Evolutionary conservation across 352 stramenopile genomes (phyloP).

Genomic region (Globisporangium barbulae): DNA sequence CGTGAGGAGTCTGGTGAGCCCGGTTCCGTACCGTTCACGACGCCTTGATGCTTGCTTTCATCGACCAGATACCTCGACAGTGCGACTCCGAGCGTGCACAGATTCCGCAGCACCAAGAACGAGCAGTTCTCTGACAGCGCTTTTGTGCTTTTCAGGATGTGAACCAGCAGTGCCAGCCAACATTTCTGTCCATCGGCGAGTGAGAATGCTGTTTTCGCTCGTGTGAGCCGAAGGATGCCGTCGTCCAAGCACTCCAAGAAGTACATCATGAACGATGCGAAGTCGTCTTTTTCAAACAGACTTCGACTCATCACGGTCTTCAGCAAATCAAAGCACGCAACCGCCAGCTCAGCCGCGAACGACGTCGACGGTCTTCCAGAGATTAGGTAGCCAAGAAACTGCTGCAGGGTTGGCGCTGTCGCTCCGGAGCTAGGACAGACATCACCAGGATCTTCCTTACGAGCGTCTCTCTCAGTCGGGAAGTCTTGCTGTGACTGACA

Average conservation of each 20-base stretch:
- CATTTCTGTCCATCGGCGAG: conserved; percentile 39
- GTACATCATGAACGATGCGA: conserved; percentile 58
- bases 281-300: conserved; percentile 56
- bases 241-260: conserved; percentile 55
- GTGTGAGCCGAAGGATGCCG: conserved; percentile 9
- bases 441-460: not conserved
- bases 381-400: conserved; percentile 20
- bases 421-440: not conserved
- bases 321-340: conserved; percentile 44
- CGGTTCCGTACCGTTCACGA: not conserved
- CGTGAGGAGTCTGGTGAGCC: not conserved
- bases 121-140: conserved; percentile 41
- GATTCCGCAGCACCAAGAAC: conserved; percentile 50
- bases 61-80: conserved; percentile 54
- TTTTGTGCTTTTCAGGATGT: conserved; percentile 44
- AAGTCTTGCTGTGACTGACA: not conserved
- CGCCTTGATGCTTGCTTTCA: conserved; percentile 42
- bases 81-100: conserved; percentile 47
- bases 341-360: conserved; percentile 9
- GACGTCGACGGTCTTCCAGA: conserved; percentile 11
- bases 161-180: conserved; percentile 60
- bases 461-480: not conserved
- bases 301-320: conserved; percentile 33
- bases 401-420: conserved; percentile 13
- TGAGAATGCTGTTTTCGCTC: conserved; percentile 1